Base-by-base conservation (phyloP, 768 basidiomycete genomes). In the Gymnopilus junonius region DNA sequence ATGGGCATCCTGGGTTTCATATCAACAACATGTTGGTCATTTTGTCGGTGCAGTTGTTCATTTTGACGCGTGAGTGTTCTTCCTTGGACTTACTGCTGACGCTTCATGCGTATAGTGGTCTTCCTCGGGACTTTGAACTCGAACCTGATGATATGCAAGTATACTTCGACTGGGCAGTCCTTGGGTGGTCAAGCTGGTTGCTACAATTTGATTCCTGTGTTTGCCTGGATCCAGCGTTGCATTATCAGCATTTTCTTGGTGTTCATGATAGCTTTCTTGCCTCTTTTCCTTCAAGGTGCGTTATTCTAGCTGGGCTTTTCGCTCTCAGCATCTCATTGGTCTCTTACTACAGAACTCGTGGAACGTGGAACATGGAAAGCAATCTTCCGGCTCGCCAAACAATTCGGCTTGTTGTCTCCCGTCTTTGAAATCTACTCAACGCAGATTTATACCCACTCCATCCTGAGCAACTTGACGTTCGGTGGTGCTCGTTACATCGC, bases 1-100 rank as follows among this genome's bases (percentile, higher is more conserved):
- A 99, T 68, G 96, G 94, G 50, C 97, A 99, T 76, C 97, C 97
- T 45, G 97, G 94, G 57, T 99, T 99, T 90, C 97, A 99, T 74
- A 97, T 99, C 81, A 98, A 99, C 85, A 99, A 99, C 76, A 99
- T 99, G 87, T 82, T 99, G 73, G 92, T 99, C 77, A 99, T 99
- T 73, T 78, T 97, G 67, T 96, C 97, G 39, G 94, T 99, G 27
- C 97, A 98, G 75, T 80, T 96, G 62, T 99, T 99, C 85, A 85
- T 98, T 70, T 82, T 97, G 55, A 93, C 94, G 5, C 87, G 93
- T 94, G 72, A 69, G 93, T 85, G 32, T n/a, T 55, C 21, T 55
- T 59, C 23, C 42, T 63, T 20, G 37, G 5, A 59, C 51, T 11
- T 58, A 43, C 53, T 20, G 48, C 40, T 40, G 11, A 20, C 58